phyloP scores from a whole-genome alignment of 805 yeast genomes.

The Hanseniaspora lindneri region DNA sequence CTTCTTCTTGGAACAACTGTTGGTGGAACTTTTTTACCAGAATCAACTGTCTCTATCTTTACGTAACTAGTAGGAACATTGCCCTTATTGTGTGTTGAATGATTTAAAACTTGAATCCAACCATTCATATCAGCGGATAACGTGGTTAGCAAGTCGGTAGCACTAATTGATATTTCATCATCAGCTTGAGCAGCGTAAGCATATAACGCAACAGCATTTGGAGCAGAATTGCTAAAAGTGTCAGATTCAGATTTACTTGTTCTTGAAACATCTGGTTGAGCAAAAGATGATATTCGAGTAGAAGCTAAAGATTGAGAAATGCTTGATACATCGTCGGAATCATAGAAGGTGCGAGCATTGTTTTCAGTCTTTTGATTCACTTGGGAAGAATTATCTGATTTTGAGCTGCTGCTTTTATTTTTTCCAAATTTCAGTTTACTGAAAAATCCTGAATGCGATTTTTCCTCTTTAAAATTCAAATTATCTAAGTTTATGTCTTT shows the following conservation, averaged over 20 bases:
- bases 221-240: background rate
- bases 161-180: conserved; percentile 56
- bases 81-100: conserved; percentile 44
- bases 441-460: conserved; percentile 46
- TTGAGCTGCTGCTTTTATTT: background rate
- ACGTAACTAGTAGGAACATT: conserved; percentile 78
- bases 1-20: conserved; percentile 68
- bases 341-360: background rate
- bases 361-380: background rate
- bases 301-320: conserved; percentile 20
- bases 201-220: conserved; percentile 42
- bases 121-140: conserved; percentile 71
- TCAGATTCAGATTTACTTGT: conserved; percentile 15
- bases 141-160: conserved; percentile 52
- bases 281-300: conserved; percentile 12
- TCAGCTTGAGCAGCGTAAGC: conserved; percentile 55
- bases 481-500: conserved; percentile 51
- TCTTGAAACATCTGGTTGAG: conserved; percentile 11
- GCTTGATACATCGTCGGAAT: conserved; percentile 20
- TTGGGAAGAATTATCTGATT: background rate
- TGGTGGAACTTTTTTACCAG: conserved; percentile 62
- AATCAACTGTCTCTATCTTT: conserved; percentile 31
- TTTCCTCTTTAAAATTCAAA: conserved; percentile 38
- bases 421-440: conserved; percentile 27
- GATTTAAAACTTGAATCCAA: conserved; percentile 63